Evolutionary conservation across 331 rosid species (phyloP), one percentile per base, ranked within the genome.

Genomic region (Arachis monticola): DNA sequence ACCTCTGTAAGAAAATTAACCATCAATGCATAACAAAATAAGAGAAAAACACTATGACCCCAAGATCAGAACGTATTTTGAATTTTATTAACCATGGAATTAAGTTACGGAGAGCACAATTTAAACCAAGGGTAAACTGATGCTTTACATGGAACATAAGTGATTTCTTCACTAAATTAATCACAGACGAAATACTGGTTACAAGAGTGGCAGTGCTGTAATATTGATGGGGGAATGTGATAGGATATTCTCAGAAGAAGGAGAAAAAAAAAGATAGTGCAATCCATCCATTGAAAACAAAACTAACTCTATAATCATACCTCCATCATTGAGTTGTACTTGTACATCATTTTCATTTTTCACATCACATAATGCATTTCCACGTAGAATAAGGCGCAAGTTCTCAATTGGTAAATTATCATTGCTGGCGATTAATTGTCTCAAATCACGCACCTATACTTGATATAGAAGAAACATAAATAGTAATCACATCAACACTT

Each of bases 381-480:
- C 99, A 10, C 77, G 91, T 50, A 88, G 84, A 77, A 94, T 78
- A 77, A 94, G 91, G 82, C 89, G 90, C 89, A 92, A 77, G 70
- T 87, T 86, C 59, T 89, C 92, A 41, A 85, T 46, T 0, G 90
- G 92, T 14, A 86, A 84, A 71, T 81, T 83, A 68, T 73, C 74
- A 69, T 85, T 81, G 61, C 57, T 84, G 2, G 97, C 92, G 72
- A 92, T 83, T 79, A 88, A 79, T 70, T 83, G 83, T 83, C 96
- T 82, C 86, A 94, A 90, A 58, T 87, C 96, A 76, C 77, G 57
- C 58, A 92, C 99, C 99, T 91, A 64, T 10, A 69, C 3, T 47
- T 32, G 59, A 79, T 73, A 56, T 57, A 67, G 64, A 78, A 64
- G 69, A 68, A 64, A 71, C 31, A 80, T 80, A 80, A 77, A 64